These are phyloP conservation scores for Helicostylum pulchrum DNA, from an alignment of 192 early-diverging fungal genomes.

Conservation along the genomic window DNA sequence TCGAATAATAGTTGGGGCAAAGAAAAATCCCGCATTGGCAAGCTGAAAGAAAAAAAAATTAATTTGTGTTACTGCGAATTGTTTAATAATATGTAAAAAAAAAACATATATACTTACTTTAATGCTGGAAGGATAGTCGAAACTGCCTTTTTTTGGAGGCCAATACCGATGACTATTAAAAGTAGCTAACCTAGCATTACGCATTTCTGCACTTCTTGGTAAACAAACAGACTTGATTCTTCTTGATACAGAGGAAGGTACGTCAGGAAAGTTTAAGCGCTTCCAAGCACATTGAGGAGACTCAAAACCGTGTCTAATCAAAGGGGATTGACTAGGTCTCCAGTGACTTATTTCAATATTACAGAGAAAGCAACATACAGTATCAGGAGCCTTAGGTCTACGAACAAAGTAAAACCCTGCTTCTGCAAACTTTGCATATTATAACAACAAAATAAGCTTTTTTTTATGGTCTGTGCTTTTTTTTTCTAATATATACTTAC, in stretches of 20 bases:
- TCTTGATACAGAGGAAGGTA: background rate
- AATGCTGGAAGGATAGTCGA: background rate
- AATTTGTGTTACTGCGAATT: background rate
- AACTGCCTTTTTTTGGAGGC: constrained; percentile 2
- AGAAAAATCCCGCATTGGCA: no score
- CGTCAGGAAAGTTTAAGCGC: constrained; percentile 11
- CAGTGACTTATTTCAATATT: constrained; percentile 11
- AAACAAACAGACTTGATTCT: background rate
- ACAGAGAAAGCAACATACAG: constrained; percentile 14
- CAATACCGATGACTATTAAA: constrained; percentile 18
- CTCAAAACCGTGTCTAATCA: background rate
- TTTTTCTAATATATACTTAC: background rate
- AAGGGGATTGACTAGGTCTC: constrained; percentile 15
- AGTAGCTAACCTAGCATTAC: constrained; percentile 8
- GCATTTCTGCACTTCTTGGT: constrained; percentile 3
- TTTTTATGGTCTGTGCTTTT: background rate
- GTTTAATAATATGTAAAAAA: no score
- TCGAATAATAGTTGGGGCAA: no score
- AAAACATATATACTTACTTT: background rate
- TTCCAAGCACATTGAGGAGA: constrained; percentile 13
- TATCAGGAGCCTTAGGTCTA: background rate
- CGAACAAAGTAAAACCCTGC: constrained; percentile 22
- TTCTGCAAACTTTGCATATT: constrained; percentile 14
- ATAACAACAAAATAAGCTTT: background rate
- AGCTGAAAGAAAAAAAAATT: background rate